phyloP scores from a whole-genome alignment of 2,329 filamentous ascomycete species.

The Cladosporium sp. region DNA sequence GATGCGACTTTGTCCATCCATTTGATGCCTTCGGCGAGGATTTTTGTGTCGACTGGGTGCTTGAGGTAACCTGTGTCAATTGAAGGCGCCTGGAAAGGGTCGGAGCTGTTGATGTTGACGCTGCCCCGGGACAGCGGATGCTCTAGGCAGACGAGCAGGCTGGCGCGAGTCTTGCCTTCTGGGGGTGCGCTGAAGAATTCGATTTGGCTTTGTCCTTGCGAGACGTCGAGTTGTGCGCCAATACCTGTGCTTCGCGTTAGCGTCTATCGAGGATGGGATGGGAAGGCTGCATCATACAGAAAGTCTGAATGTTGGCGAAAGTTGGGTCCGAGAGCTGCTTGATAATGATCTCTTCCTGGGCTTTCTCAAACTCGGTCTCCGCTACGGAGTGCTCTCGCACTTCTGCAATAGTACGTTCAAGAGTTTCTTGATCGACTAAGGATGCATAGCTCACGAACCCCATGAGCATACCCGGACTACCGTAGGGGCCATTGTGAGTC shows the following conservation, averaged over 20 bases:
- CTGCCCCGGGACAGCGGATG: slow-evolving; percentile 37
- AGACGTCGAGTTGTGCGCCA: slow-evolving; percentile 36
- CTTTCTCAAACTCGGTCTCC: slow-evolving; percentile 40
- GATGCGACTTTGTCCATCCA: slow-evolving; percentile 49
- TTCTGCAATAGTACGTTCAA: slow-evolving; percentile 36
- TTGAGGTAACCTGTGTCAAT: slow-evolving; percentile 35
- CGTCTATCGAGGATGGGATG: background rate
- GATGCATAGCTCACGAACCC: slow-evolving; percentile 39
- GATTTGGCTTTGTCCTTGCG: slow-evolving; percentile 33
- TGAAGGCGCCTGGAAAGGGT: slow-evolving; percentile 27
- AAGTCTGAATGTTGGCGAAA: slow-evolving; percentile 43
- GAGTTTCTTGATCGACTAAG: slow-evolving; percentile 34
- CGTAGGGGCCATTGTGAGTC: slow-evolving; percentile 38
- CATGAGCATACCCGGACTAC: slow-evolving; percentile 41
- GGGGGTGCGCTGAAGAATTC: slow-evolving; percentile 39
- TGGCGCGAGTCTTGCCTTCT: slow-evolving; percentile 36
- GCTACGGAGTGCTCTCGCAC: slow-evolving; percentile 39
- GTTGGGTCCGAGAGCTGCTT: slow-evolving; percentile 37
- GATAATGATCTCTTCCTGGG: slow-evolving; percentile 39
- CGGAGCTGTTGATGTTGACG: slow-evolving; percentile 29
- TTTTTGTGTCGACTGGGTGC: slow-evolving; percentile 52
- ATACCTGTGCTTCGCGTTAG: slow-evolving; percentile 27
- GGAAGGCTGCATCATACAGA: slow-evolving; percentile 31
- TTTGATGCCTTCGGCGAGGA: slow-evolving; percentile 33
- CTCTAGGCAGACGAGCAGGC: slow-evolving; percentile 37